Conservation (phyloP, 2,329 filamentous ascomycete species). For the Colletotrichum sp. region DNA sequence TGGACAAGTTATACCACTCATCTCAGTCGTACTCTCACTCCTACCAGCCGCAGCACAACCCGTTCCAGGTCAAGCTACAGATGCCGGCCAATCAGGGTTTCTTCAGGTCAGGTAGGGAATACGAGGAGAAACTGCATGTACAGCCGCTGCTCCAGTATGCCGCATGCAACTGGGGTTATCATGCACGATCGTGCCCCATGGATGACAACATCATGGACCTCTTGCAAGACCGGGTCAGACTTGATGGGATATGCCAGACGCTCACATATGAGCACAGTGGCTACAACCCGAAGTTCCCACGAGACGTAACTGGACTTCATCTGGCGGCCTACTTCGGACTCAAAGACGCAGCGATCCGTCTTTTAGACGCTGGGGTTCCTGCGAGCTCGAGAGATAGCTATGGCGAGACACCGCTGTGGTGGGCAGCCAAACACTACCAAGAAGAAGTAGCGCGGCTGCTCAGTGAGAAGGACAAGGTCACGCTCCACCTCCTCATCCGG, state of each 20-base stretch:
- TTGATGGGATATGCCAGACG: neutral
- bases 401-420: neutral
- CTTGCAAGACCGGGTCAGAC: neutral
- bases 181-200: fast-evolving
- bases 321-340: neutral
- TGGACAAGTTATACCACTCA: neutral
- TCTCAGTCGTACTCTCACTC: neutral
- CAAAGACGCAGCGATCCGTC: neutral
- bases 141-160: neutral
- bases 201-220: neutral
- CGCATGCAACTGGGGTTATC: neutral
- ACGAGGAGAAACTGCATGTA: neutral
- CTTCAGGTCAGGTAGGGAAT: neutral
- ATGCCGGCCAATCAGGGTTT: neutral
- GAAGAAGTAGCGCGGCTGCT: neutral
- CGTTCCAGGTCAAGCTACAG: neutral
- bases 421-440: neutral
- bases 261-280: neutral
- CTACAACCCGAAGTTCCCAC: neutral
- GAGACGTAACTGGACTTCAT: neutral
- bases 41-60: neutral
- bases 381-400: neutral
- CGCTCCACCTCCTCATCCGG: neutral
- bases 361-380: fast-evolving
- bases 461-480: neutral